A percentile compares a stretch with the other conserved stretches of the same genome.
These are phyloP conservation scores for Funneliformis mosseae DNA, from an alignment of 192 early-diverging fungal genomes.

Conservation along the genomic window DNA sequence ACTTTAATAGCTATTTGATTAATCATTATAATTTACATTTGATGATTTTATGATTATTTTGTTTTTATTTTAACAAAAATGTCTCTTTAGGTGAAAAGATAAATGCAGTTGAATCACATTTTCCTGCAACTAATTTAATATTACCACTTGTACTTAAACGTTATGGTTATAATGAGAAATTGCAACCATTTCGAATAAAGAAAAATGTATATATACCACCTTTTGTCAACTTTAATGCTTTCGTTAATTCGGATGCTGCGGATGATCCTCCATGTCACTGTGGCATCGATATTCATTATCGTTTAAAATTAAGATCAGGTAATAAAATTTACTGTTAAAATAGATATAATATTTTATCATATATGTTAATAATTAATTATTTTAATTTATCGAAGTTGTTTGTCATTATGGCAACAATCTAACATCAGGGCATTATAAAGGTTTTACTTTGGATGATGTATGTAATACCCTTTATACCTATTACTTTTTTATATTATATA, in stretches of 20 bases:
- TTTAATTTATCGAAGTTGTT: constrained; percentile 50
- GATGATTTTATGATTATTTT: too few relatives aligned
- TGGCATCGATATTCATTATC: constrained; percentile 12
- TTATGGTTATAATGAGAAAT: constrained; percentile 53
- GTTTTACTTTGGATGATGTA: constrained; percentile 45
- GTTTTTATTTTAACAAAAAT: neutral
- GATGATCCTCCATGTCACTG: constrained; percentile 35
- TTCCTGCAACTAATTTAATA: constrained; percentile 61
- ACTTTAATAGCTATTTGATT: neutral
- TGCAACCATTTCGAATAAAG: constrained; percentile 43
- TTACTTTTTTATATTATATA: constrained; percentile 8
- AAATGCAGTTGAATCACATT: constrained; percentile 49
- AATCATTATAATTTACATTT: neutral
- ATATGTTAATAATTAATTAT: neutral
- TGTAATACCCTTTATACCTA: neutral
- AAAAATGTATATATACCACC: constrained; percentile 58
- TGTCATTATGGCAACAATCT: constrained; percentile 57
- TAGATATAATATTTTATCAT: neutral
- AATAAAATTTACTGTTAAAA: neutral
- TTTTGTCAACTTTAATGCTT: constrained; percentile 50
- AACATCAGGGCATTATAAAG: constrained; percentile 57
- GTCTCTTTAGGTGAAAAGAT: constrained; percentile 40
- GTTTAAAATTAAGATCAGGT: constrained; percentile 25
- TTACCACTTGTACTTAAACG: constrained; percentile 70
- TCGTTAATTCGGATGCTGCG: constrained; percentile 50